Evolutionary conservation across 345 rosid genomes (phyloP), one percentile per base, ranked within the genome.

Genomic region (Sisymbrium irio): DNA sequence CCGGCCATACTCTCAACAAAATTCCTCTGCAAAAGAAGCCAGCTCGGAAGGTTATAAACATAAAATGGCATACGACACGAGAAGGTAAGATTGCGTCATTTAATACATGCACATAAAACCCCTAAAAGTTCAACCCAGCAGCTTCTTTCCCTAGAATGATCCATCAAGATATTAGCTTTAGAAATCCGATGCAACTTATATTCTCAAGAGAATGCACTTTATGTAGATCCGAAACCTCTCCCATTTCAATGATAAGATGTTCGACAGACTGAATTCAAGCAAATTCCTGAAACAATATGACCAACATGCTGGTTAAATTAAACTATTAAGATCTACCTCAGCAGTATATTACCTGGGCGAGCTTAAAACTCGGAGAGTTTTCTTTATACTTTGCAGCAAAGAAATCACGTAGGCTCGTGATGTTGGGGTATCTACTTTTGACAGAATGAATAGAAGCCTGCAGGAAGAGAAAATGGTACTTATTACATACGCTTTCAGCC

Each of bases 1-100:
- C 99, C 99, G 50, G 97, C 99, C 99, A 96, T 90, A 83, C 99
- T 92, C 81, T 92, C 99, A 37, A 96, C 98, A 80, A 92, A 96
- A 81, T 90, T 96, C 82, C 99, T 92, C 99, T 96, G 93, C 76
- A 82, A 69, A 55, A 69, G 53, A 71, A 75, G 39, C 72, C 67
- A 65, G 37, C 27, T 49, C 6, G 8, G 5, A 62, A 62, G 18
- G 50, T 69, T 55, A 62, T 15, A 69, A 9, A 69, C 22, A 75
- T 54, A 44, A 59, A 22, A 32, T 40, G 20, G 40, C 39, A 46
- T 44, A 18, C 19, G 25, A 44, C 32, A 70, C 39, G 47, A 56
- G 39, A 10, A 17, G 30, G 19, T 62, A 3, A 39, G 15, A 46
- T 27, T 15, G 15, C 9, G 35, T 36, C 7, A 9, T 27, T 56